Percentiles rank a stretch among this genome's conserved stretches.
These are phyloP conservation scores for Clitopilus hobsonii DNA, from an alignment of 768 basidiomycete genomes.

Conservation along the genomic window DNA sequence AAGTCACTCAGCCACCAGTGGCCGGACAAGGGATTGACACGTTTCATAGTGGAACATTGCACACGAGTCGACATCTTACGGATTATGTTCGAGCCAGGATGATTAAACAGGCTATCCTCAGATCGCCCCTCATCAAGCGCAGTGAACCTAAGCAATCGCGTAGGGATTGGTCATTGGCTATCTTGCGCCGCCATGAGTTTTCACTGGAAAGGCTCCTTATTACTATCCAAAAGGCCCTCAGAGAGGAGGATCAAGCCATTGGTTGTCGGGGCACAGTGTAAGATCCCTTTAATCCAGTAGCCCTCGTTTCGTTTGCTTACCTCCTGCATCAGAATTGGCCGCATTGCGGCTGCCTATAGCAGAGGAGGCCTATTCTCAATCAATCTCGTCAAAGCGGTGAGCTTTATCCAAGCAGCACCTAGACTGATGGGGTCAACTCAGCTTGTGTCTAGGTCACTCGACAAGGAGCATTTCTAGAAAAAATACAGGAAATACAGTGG, in stretches of 20 bases:
- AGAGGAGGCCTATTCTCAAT: not conserved
- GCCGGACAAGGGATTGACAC: not conserved
- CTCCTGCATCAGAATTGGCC: not conserved
- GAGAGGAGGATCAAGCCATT: not conserved
- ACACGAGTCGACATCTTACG: not conserved
- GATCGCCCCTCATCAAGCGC: not conserved
- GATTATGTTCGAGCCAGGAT: not conserved
- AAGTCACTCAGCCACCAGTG: not conserved
- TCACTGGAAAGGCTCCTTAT: not conserved
- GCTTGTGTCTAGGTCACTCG: conserved; percentile 38
- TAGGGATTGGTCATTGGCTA: not conserved
- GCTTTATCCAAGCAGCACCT: not conserved
- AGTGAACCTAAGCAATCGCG: not conserved
- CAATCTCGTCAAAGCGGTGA: not conserved
- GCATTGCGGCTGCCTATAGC: not conserved
- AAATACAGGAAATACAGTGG: conserved; percentile 52
- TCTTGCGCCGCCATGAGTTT: not conserved
- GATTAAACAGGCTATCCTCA: not conserved
- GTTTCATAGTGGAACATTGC: not conserved
- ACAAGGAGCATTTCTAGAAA: conserved; percentile 47
- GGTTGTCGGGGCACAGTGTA: not conserved
- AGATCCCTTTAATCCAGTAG: not conserved
- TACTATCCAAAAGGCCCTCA: not conserved
- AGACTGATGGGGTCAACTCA: not conserved
- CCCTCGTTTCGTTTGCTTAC: not conserved